Base-by-base conservation (phyloP, 2,329 filamentous ascomycete genomes). In the Rhinocladiella mackenziei region DNA sequence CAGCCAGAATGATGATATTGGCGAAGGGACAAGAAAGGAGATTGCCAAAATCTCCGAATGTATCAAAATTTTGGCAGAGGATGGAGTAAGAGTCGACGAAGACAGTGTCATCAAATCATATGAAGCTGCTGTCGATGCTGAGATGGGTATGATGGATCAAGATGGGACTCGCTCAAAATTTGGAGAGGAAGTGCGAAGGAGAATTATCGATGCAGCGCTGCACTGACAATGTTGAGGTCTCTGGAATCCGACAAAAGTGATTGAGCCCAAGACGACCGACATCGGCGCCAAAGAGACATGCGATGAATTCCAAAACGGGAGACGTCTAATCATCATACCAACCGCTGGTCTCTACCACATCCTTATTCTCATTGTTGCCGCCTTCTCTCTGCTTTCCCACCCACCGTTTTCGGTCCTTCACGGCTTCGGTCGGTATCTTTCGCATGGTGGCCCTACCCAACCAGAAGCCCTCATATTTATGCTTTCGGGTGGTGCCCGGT, bases 1-100 rank as follows among this genome's bases (percentile, higher is more conserved):
- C 43, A 94, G 86, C 62, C 89, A 96, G 70, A 98, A 98, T 62
- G 91, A 97, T 62, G 76, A 80, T 44, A 89, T 98, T 52, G 72
- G 79, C 15, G 70, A 80, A 2, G 79, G 80, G 37, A 91, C 88
- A 11, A 81, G 92, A 72, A 78, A 83, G 51, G 92, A 97, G 72
- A 96, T 98, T 65, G 82, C 87, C 11, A 75, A 89, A 47, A 75
- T 97, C 33, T 76, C 84, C 25, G 86, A 86, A 15, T 85, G 92
- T 44, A 84, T 98, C 43, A 78, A 81, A 45, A 84, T 88, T 1
- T 69, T 98, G 47, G 86, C 94, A 2, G 84, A 94, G 62, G 80
- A 84, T 32, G 86, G 87, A 0, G 70, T 92, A 31, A 80, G 82
- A 46, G 88, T 98, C 19, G 92, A 97, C 57, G 91, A 97, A 68